Percentiles rank a stretch among this genome's conserved stretches.
Conservation (phyloP, 2,329 filamentous ascomycete genomes). For the Meredithiella fracta region DNA sequence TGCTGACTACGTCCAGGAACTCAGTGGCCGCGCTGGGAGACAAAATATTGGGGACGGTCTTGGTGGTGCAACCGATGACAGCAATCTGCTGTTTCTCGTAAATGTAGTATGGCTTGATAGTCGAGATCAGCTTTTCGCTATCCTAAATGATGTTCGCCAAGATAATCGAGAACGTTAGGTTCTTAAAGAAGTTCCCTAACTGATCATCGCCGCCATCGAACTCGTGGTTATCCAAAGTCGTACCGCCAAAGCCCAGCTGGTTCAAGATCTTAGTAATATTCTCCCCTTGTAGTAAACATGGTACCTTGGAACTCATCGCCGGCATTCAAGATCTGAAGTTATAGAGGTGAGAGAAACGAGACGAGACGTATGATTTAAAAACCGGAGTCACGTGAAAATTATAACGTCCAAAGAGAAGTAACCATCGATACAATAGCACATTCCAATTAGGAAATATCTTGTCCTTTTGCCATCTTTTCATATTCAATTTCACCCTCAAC, state of each 20-base stretch:
- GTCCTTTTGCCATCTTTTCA: too few relatives aligned
- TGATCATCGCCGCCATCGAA: slow-evolving; percentile 48
- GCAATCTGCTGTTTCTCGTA: slow-evolving; percentile 45
- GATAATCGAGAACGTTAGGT: slow-evolving; percentile 48
- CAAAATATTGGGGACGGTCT: slow-evolving; percentile 40
- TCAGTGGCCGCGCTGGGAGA: slow-evolving; percentile 39
- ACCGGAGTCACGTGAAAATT: too few relatives aligned
- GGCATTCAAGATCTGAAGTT: slow-evolving; percentile 48
- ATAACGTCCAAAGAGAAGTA: too few relatives aligned
- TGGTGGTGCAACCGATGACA: slow-evolving; percentile 47
- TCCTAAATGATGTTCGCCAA: slow-evolving; percentile 47
- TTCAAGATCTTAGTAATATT: slow-evolving; percentile 53
- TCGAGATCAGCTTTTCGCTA: slow-evolving; percentile 41
- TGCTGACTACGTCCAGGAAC: slow-evolving; percentile 40
- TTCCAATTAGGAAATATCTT: too few relatives aligned
- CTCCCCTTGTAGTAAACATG: slow-evolving; percentile 48
- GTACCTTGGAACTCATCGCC: slow-evolving; percentile 58
- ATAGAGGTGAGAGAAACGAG: slow-evolving; percentile 35
- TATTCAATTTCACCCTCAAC: background rate
- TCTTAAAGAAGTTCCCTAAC: slow-evolving; percentile 43
- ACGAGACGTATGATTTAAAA: too few relatives aligned
- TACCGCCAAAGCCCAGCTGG: slow-evolving; percentile 47
- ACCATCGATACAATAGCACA: too few relatives aligned
- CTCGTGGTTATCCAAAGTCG: slow-evolving; percentile 53
- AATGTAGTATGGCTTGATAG: slow-evolving; percentile 49